A percentile compares a stretch with the other conserved stretches of the same genome.
Evolutionary conservation across 345 rosid genomes (phyloP).

Genomic region (Eucalyptus erythrocorys): DNA sequence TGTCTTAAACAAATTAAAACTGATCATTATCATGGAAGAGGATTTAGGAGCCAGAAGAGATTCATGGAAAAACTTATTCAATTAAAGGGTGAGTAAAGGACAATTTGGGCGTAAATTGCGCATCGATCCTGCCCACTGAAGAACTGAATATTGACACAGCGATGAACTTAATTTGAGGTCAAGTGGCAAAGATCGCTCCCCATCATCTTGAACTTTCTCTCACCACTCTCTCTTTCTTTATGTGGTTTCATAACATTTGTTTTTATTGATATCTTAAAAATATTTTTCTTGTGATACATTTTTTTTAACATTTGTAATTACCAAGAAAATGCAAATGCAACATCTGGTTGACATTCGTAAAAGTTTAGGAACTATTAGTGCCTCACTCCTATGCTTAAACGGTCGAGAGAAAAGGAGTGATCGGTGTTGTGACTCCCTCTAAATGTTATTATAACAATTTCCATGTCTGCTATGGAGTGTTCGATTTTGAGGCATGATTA

Average conservation of each 20-base stretch:
- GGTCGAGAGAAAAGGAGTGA: fast-evolving
- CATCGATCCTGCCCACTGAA: too few species aligned
- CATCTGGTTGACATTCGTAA: too few species aligned
- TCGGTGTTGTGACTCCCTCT: too few species aligned
- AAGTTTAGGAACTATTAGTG: neutral
- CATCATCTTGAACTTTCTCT: neutral
- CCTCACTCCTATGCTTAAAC: neutral
- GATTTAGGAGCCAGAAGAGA: neutral
- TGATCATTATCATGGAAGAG: neutral
- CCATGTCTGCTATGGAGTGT: fast-evolving
- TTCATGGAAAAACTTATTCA: neutral
- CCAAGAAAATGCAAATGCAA: too few species aligned
- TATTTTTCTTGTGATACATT: too few species aligned
- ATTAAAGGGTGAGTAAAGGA: neutral
- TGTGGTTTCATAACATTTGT: too few species aligned
- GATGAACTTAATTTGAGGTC: neutral
- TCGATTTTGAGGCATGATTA: fast-evolving
- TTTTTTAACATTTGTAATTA: too few species aligned
- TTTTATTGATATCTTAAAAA: too few species aligned
- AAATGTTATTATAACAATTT: fast-evolving
- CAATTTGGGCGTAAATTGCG: neutral
- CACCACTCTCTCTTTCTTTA: neutral
- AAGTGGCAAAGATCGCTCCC: neutral
- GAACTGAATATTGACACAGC: neutral
- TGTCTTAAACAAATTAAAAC: neutral